Percentiles rank a stretch among this genome's conserved stretches.
phyloP scores from a whole-genome alignment of 257 asterid species.

The Pogostemon cablin region DNA sequence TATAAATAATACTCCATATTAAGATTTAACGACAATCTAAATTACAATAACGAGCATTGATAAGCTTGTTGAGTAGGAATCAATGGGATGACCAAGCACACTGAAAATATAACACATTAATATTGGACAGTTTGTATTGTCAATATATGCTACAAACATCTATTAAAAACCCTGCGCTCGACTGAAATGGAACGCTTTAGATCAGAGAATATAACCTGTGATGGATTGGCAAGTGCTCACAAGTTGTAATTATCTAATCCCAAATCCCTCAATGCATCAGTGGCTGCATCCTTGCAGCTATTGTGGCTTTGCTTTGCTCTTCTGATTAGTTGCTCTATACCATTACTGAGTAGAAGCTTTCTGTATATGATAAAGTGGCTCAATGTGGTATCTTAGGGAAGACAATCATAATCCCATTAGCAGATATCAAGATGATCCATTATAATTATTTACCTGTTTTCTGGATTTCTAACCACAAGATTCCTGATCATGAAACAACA shows the following conservation, averaged over 20 bases:
- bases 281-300: conserved; percentile 86
- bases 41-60: not conserved
- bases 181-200: not conserved
- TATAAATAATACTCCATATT: too few species aligned
- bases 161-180: not conserved
- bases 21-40: not conserved
- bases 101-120: not conserved
- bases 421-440: not conserved
- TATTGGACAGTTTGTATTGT: not conserved
- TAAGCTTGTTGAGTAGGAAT: not conserved
- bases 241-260: conserved; percentile 77
- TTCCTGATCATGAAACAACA: conserved; percentile 91
- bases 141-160: not conserved
- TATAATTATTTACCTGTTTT: conserved; percentile 58
- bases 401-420: not conserved
- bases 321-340: conserved; percentile 74
- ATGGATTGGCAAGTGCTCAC: conserved; percentile 30
- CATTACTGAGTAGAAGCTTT: conserved; percentile 64
- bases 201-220: not conserved
- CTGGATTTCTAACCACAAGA: conserved; percentile 81
- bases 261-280: conserved; percentile 84
- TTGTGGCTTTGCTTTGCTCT: conserved; percentile 70
- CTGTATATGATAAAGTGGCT: conserved; percentile 41
- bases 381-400: not conserved
- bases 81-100: not conserved